Conservation (phyloP, 805 yeast species). For the Cyberlindnera galapagoensis region DNA sequence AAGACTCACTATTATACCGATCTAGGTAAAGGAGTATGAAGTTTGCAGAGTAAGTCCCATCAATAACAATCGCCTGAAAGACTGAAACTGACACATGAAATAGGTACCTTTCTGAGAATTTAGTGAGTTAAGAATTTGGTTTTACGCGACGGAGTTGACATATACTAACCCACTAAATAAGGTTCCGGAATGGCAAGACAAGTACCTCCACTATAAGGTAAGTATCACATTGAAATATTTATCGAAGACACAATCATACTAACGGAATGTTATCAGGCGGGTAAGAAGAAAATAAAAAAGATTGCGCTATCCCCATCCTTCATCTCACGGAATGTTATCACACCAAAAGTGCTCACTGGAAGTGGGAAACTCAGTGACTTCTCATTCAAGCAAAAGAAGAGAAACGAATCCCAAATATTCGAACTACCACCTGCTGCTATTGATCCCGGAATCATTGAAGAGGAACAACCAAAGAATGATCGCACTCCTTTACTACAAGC, state of each 20-base stretch:
- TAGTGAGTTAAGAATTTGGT: too few relatives aligned
- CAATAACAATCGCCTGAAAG: background rate
- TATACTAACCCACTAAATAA: background rate
- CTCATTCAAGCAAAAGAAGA: conserved; percentile 4
- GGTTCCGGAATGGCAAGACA: conserved; percentile 81
- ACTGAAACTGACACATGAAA: background rate
- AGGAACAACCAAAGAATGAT: conserved; percentile 11
- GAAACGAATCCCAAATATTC: conserved; percentile 4
- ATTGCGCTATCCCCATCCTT: conserved; percentile 15
- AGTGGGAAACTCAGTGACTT: conserved; percentile 3
- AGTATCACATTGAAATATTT: background rate
- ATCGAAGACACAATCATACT: background rate
- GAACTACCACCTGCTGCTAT: conserved; percentile 22
- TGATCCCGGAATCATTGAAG: conserved; percentile 4
- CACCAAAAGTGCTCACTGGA: conserved; percentile 4
- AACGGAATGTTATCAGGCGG: conserved; percentile 12
- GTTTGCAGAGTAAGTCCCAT: conserved; percentile 15
- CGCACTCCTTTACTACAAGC: conserved; percentile 19
- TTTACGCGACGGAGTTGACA: too few relatives aligned
- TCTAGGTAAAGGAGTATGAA: too few relatives aligned
- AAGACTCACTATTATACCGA: too few relatives aligned
- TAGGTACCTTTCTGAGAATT: conserved; percentile 12
- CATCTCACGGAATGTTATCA: conserved; percentile 2
- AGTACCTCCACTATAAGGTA: conserved; percentile 63
- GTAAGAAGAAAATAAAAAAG: conserved; percentile 25